Evolutionary conservation across 352 stramenopile species (phyloP).

Genomic region (Peronosclerospora sorghi): DNA sequence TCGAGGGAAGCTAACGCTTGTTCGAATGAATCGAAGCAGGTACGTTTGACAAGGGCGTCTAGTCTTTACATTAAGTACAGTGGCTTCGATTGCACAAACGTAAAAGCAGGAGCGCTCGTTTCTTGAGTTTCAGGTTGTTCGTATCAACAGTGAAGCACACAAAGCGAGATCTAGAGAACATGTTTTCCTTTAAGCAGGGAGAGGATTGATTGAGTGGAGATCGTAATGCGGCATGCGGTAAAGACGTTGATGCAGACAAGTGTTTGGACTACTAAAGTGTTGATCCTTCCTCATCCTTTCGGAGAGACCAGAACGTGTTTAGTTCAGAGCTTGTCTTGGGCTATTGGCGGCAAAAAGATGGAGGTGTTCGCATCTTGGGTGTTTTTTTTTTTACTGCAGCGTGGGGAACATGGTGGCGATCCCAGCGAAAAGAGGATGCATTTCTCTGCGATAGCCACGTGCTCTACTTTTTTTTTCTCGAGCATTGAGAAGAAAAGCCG

Average conservation of each 20-base stretch:
- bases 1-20: slow-evolving; percentile 10
- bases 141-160: too few relatives aligned
- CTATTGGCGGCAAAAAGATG: slow-evolving; percentile 18
- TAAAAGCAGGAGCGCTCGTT: too few relatives aligned
- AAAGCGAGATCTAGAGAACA: too few relatives aligned
- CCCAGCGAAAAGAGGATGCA: slow-evolving; percentile 42
- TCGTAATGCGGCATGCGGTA: too few relatives aligned
- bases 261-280: too few relatives aligned
- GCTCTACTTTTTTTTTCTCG: slow-evolving; percentile 55
- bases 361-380: slow-evolving; percentile 24
- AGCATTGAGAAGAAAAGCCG: too few relatives aligned
- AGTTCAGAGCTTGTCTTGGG: slow-evolving; percentile 15
- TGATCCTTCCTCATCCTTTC: background rate
- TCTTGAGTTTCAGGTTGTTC: too few relatives aligned
- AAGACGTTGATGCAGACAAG: too few relatives aligned
- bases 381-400: slow-evolving; percentile 37
- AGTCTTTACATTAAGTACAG: background rate
- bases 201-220: too few relatives aligned
- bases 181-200: too few relatives aligned
- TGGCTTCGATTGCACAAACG: too few relatives aligned
- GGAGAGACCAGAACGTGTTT: slow-evolving; percentile 6
- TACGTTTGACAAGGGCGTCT: background rate
- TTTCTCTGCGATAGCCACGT: slow-evolving; percentile 51
- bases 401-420: slow-evolving; percentile 58
- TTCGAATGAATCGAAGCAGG: slow-evolving; percentile 11